Conservation (phyloP, 164 flowering plant species). For the Magnolia sinica region DNA sequence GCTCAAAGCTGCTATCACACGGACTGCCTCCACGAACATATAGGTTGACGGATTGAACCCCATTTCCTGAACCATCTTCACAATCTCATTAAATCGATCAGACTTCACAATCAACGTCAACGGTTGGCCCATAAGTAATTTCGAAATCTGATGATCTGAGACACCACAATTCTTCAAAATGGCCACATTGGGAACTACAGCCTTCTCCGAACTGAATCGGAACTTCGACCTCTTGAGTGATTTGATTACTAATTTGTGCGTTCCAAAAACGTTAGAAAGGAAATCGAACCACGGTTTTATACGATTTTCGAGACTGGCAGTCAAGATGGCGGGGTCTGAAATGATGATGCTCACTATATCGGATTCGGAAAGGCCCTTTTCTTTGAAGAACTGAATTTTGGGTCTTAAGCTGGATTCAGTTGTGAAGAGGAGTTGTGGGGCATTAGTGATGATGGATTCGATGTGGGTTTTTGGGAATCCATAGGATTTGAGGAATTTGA, state of each 20-base stretch:
- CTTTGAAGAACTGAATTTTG: constrained; percentile 8
- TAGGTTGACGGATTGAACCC: neutral
- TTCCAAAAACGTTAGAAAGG: neutral
- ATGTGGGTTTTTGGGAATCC: constrained; percentile 11
- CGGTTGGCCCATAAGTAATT: neutral
- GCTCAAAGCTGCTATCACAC: neutral
- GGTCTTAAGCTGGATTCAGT: constrained; percentile 4
- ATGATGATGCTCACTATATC: constrained; percentile 1
- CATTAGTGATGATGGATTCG: neutral
- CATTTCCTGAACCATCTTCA: neutral
- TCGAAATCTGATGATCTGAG: neutral
- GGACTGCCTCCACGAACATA: neutral
- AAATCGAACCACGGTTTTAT: neutral
- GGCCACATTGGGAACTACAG: neutral
- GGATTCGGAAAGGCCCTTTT: constrained; percentile 3
- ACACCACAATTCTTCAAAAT: neutral
- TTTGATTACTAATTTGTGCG: neutral
- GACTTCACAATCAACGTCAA: neutral
- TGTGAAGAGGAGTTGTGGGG: constrained; percentile 5
- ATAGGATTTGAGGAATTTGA: constrained; percentile 1
- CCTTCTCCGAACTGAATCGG: neutral
- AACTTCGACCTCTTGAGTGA: neutral
- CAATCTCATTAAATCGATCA: neutral
- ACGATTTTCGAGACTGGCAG: neutral
- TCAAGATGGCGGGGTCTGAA: neutral